A percentile compares a stretch with the other conserved stretches of the same genome.
Evolutionary conservation across 805 yeast genomes (phyloP).

Genomic region (Lipomyces anomalus): DNA sequence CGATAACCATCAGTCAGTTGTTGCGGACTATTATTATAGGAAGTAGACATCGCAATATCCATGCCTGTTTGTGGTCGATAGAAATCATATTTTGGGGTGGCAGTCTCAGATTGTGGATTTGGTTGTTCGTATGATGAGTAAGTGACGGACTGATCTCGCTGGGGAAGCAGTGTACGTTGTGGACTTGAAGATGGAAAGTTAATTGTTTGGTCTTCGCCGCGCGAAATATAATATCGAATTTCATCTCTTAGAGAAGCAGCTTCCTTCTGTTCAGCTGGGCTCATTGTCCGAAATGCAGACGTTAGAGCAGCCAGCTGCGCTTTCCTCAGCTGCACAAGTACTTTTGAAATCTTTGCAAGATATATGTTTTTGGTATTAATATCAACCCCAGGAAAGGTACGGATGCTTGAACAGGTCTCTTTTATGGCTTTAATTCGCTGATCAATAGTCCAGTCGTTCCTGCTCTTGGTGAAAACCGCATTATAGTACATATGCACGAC

Average conservation of each 20-base stretch:
- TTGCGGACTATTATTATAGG: too few species aligned
- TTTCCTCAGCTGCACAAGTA: background rate
- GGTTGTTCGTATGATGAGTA: background rate
- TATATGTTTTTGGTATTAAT: background rate
- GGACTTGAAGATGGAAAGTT: background rate
- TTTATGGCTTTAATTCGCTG: background rate
- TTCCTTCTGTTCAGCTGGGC: background rate
- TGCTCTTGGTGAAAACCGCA: background rate
- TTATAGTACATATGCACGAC: background rate
- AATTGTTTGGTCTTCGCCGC: background rate
- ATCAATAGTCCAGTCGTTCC: background rate
- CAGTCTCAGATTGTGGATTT: background rate
- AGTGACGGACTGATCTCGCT: background rate
- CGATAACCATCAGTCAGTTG: too few species aligned
- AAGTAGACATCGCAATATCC: too few species aligned
- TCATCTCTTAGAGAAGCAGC: background rate
- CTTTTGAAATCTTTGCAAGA: background rate
- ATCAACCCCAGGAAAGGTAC: background rate
- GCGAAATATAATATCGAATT: background rate
- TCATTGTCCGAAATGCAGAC: too few species aligned
- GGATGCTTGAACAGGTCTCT: background rate
- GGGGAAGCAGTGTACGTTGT: background rate
- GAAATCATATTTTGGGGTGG: too few species aligned
- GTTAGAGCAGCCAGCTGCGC: too few species aligned
- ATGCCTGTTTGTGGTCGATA: background rate